phyloP scores from a whole-genome alignment of 78 protist genomes.

The Emiliania huxleyi region DNA sequence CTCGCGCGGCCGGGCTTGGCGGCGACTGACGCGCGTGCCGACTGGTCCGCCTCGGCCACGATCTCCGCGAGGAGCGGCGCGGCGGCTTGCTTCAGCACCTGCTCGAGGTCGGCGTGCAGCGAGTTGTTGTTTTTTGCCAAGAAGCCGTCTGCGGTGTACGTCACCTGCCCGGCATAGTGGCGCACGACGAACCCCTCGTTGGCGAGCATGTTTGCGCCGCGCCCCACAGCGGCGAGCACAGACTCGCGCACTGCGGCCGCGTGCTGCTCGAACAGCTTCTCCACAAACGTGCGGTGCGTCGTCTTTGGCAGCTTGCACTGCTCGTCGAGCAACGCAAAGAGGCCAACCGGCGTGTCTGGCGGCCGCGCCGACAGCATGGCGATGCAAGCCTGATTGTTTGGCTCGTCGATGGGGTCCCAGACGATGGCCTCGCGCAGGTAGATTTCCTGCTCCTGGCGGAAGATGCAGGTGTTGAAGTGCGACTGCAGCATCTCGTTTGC shows the following conservation, averaged over 20 bases:
- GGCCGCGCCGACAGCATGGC: neutral
- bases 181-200: slow-evolving; percentile 21
- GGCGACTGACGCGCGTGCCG: neutral
- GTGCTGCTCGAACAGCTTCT: slow-evolving; percentile 48
- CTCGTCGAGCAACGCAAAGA: slow-evolving; percentile 43
- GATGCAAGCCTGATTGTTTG: neutral
- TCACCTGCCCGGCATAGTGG: slow-evolving; percentile 33
- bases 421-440: slow-evolving; percentile 13
- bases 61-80: neutral
- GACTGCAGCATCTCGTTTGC: slow-evolving; percentile 81
- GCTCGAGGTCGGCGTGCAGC: neutral
- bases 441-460: slow-evolving; percentile 79
- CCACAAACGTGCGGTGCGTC: slow-evolving; percentile 44
- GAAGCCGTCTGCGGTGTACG: neutral
- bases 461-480: slow-evolving; percentile 66
- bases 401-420: neutral
- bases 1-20: neutral
- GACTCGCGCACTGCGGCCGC: neutral
- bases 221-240: neutral
- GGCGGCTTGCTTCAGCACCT: neutral
- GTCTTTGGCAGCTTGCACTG: slow-evolving; percentile 66
- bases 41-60: neutral
- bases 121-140: slow-evolving; percentile 23
- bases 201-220: neutral
- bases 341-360: neutral